Percentiles rank a stretch among this genome's conserved stretches.
These are phyloP conservation scores for Niebla homalea DNA, from an alignment of 495 filamentous ascomycete species.

Conservation along the genomic window DNA sequence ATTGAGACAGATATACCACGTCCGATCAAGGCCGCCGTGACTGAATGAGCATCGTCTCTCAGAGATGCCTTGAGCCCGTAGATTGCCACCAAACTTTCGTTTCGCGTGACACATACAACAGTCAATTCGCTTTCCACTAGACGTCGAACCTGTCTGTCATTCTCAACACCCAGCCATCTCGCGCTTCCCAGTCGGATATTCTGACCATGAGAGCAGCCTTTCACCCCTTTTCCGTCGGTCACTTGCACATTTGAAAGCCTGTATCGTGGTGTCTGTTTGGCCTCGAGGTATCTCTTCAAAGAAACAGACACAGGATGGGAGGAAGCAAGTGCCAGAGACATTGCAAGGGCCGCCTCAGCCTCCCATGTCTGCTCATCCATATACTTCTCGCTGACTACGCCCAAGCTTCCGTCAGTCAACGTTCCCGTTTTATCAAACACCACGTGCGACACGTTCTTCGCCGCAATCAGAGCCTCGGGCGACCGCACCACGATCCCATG, in stretches of 20 bases:
- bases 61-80: slow-evolving; percentile 48
- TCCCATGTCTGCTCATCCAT: slow-evolving; percentile 8
- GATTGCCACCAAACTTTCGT: slow-evolving; percentile 35
- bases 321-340: slow-evolving; percentile 37
- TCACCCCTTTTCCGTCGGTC: slow-evolving; percentile 28
- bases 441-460: slow-evolving; percentile 49
- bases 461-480: slow-evolving; percentile 49
- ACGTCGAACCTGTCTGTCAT: slow-evolving; percentile 27
- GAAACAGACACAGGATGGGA: slow-evolving; percentile 60
- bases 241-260: slow-evolving; percentile 34
- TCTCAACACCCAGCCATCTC: slow-evolving; percentile 39
- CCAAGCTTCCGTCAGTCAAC: slow-evolving; percentile 48
- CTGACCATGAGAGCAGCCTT: slow-evolving; percentile 16
- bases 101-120: slow-evolving; percentile 48
- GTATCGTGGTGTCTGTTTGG: slow-evolving; percentile 21
- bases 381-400: slow-evolving; percentile 32
- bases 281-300: slow-evolving; percentile 36
- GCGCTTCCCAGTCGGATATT: slow-evolving; percentile 48
- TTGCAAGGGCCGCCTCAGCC: slow-evolving; percentile 23
- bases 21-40: slow-evolving; percentile 37
- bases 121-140: slow-evolving; percentile 38
- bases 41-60: slow-evolving; percentile 39
- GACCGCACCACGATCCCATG: slow-evolving; percentile 59
- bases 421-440: slow-evolving; percentile 81
- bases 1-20: slow-evolving; percentile 48